Evolutionary conservation across 257 asterid species (phyloP), one percentile per base, ranked within the genome.

Genomic region (Cordia subcordata): DNA sequence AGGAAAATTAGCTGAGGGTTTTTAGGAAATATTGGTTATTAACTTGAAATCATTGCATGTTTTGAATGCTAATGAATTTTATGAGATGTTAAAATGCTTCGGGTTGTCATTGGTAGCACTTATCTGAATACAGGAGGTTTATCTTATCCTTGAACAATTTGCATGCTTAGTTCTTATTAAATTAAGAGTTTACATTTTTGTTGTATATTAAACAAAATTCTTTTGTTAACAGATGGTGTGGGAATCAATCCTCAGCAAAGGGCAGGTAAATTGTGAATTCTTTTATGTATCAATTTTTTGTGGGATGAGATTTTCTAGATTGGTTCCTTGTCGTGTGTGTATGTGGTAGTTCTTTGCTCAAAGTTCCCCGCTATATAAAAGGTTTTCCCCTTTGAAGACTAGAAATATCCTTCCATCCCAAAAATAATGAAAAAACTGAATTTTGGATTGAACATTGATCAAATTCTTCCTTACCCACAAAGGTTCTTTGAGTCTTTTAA

Each of bases 181-280:
- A 42, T 14, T 42, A 14, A 42, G n/a, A n/a, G 12, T 42, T 42
- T 20, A n/a, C n/a, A 21, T 42, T 44, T 21, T 16, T 57, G 15
- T 18, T 10, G 11, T 27, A 16, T 0, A 17, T 57, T 57, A 11
- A 57, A 27, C 8, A 13, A 17, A 16, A 1, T 16, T 27, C 9
- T 35, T 53, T n/a, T 63, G 35, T 32, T 68, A 40, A 69, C 83
- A 91, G 98, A 88, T 85, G 98, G 98, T 63, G 96, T 91, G 42
- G 98, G 96, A 72, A 91, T 91, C 66, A 91, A 84, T 78, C 98
- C 96, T 63, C 95, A 91, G 47, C 98, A 91, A 70, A 88, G 95
- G 82, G 98, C 98, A 83, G 98, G 98, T 91, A 76, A 35, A 63
- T 67, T n/a, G 55, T 13, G 8, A 15, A 42, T n/a, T n/a, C 47